phyloP scores from a whole-genome alignment of 2,329 filamentous ascomycete species.

The Ramularia endophylla region DNA sequence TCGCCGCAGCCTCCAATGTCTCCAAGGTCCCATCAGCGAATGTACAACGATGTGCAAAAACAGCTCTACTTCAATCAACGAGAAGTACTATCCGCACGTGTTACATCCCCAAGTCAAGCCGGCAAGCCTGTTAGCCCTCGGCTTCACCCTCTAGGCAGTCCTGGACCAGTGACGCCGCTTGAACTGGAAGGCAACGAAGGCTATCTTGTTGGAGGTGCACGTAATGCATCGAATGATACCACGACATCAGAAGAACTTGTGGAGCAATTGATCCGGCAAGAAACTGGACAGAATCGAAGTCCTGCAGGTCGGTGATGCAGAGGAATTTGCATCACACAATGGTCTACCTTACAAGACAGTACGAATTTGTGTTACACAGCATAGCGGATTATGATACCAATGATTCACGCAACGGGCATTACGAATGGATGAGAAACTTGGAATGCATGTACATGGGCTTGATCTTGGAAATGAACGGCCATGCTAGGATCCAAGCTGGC shows the following conservation, averaged over 20 bases:
- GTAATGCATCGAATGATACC: conserved; percentile 17
- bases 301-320: neutral
- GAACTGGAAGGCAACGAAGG: conserved; percentile 40
- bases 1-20: conserved; percentile 40
- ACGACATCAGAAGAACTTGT: conserved; percentile 36
- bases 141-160: conserved; percentile 45
- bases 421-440: too few relatives aligned
- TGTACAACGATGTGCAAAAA: conserved; percentile 44
- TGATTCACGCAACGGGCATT: too few relatives aligned
- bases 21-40: conserved; percentile 37
- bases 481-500: too few relatives aligned
- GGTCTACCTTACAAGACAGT: too few relatives aligned
- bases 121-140: conserved; percentile 43
- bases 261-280: conserved; percentile 43
- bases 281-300: conserved; percentile 31
- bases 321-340: too few relatives aligned
- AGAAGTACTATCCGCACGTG: conserved; percentile 30
- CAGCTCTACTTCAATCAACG: conserved; percentile 46
- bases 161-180: conserved; percentile 49
- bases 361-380: too few relatives aligned
- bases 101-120: conserved; percentile 14
- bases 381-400: too few relatives aligned
- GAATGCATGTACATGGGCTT: too few relatives aligned
- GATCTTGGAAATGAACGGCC: too few relatives aligned
- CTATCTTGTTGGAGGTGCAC: conserved; percentile 43